Conservation (phyloP, 345 rosid species). For the Dipteronia dyeriana region DNA sequence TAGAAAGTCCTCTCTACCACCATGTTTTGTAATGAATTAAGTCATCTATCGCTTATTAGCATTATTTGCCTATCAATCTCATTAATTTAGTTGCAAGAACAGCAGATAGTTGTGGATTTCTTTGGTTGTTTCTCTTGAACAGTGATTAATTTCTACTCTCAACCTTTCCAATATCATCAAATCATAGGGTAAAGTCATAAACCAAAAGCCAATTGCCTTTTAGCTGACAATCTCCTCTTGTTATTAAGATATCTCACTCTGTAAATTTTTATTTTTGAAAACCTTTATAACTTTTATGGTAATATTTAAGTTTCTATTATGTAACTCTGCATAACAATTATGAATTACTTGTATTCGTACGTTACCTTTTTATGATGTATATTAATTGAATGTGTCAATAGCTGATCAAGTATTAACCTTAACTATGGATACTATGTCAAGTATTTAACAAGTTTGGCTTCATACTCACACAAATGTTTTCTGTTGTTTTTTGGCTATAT, state of each 20-base stretch:
- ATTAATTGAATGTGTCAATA: neutral
- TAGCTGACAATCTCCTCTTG: constrained; percentile 23
- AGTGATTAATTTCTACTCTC: neutral
- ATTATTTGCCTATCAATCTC: neutral
- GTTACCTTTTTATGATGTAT: neutral
- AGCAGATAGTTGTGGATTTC: constrained; percentile 12
- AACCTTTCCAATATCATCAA: constrained; percentile 8
- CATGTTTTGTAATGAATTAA: neutral
- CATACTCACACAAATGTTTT: neutral
- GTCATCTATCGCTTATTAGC: neutral
- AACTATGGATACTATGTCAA: neutral
- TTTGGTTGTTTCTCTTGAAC: constrained; percentile 4
- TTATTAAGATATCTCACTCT: constrained; percentile 16
- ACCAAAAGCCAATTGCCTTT: constrained; percentile 18
- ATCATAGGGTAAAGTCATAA: constrained; percentile 12
- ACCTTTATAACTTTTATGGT: neutral
- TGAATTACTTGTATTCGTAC: neutral
- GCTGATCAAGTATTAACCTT: neutral
- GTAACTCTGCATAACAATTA: neutral
- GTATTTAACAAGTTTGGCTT: neutral
- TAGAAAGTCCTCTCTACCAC: constrained; percentile 6
- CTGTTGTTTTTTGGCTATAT: neutral
- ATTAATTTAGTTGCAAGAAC: neutral
- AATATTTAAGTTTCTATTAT: neutral
- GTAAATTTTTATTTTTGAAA: neutral